Conservation (phyloP, 2,329 filamentous ascomycete genomes). For the Verticillium zaregamsianum region DNA sequence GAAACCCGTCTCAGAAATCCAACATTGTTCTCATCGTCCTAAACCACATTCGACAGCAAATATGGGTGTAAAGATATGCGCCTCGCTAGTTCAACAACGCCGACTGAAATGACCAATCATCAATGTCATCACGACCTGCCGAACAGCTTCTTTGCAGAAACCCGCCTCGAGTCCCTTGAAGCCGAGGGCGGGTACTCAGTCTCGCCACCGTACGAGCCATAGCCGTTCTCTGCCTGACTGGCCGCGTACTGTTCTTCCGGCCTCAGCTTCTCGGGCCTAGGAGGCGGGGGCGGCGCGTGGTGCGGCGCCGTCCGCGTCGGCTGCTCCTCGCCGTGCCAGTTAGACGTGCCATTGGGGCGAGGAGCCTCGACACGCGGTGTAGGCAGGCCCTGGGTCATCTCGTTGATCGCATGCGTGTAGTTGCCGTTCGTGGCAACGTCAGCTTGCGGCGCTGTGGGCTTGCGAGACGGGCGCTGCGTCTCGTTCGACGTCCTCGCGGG, state of each 20-base stretch:
- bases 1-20: too few species aligned
- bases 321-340: constrained; percentile 14
- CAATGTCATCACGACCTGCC: constrained; percentile 5
- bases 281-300: constrained; percentile 24
- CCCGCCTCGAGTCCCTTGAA: constrained; percentile 7
- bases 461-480: neutral
- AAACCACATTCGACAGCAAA: too few species aligned
- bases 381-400: constrained; percentile 1
- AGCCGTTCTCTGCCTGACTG: constrained; percentile 7
- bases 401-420: constrained; percentile 2
- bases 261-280: constrained; percentile 27
- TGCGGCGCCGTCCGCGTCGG: constrained; percentile 15
- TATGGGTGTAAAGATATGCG: neutral
- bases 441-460: neutral
- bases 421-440: constrained; percentile 3
- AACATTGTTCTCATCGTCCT: too few species aligned
- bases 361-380: constrained; percentile 9
- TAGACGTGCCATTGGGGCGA: constrained; percentile 2
- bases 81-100: neutral
- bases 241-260: constrained; percentile 13
- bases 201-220: constrained; percentile 6
- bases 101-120: neutral
- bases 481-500: neutral
- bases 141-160: constrained; percentile 13
- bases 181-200: neutral